Evolutionary conservation across 768 basidiomycete genomes (phyloP), one percentile per base, ranked within the genome.

Genomic region (Mrakia frigida): DNA sequence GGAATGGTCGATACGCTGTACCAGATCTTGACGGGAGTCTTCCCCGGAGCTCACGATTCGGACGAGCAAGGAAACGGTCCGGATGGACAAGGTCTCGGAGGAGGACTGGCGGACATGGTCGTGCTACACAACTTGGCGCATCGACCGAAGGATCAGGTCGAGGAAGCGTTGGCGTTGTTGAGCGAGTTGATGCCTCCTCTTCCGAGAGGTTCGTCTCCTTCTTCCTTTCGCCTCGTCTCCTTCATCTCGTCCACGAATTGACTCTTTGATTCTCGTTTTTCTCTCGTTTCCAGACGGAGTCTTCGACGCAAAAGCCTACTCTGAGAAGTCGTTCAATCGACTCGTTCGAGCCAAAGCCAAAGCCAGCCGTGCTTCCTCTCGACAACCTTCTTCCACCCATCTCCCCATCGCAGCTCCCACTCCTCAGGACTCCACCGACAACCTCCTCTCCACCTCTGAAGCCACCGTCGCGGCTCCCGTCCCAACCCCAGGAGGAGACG

Each of bases 91-190:
- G 92, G 92, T 16, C 84, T 94, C 1, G 92, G 92, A 39, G 93
- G 92, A 63, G 92, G 93, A 39, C 84, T 95, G 6, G 94, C 93
- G 25, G 95, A 98, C 82, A 94, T 98, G 93, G 79, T 79, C 53
- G 93, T 99, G 37, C 93, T 98, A 90, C 93, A 98, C 84, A 98
- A 96, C 82, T 85, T 99, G 63, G 94, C 94, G 0, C 94, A 98
- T 83, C 87, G 94, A 39, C 92, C 97, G 6, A 98, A 98, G 84
- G 97, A 99, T 77, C 95, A 98, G 82, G 89, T 98, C 7, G 95
- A 98, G 84, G 97, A 99, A 84, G 90, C 92, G 0, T 85, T 99
- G 52, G 90, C 90, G 78, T 87, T 98, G 53, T 86, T 96, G 46
- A 91, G 92, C 33, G 97, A 99, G 82, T 85, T 99, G 21, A 88